Evolutionary conservation across 2,329 filamentous ascomycete genomes (phyloP), one percentile per base, ranked within the genome.

Genomic region (Colletotrichum tofieldiae): DNA sequence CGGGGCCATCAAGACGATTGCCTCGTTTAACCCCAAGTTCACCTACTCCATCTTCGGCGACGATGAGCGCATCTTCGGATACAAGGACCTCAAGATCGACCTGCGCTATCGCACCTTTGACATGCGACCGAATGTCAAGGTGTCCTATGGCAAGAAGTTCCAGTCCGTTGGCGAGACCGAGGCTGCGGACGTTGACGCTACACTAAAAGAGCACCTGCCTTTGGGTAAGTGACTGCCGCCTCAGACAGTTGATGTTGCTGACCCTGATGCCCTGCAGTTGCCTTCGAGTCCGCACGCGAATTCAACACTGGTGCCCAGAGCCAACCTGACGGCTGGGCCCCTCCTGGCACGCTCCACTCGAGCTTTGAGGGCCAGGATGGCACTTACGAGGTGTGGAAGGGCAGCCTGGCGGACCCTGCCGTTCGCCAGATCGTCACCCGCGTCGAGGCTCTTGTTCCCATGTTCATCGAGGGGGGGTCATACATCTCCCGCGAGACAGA

Each of bases 21-120:
- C 89, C 35, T 88, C 89, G 37, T 98, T 99, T 82, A 88, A 94
- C 73, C 97, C 96, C 0, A 89, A 90, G 78, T 97, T 95, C 81
- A 98, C 96, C 23, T 98, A 98, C 82, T 86, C 94, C 1, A 93
- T 99, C 75, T 98, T 98, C 77, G 94, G 94, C 78, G 93, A 98
- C n/a, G 92, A 96, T 11, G 95, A 99, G 82, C 89, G 88, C 39
- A 96, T 98, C 75, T 95, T 97, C 77, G 96, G 96, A 47, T 98
- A 98, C 86, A 92, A 94, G 80, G 91, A 91, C 65, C 88, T 98
- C 67, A 90, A 91, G 75, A 92, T 98, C 79, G 89, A 90, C 74
- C 84, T 98, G 67, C 90, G 90, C 74, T 92, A 86, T 76, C 85
- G 90, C 79, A 88, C 89, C 20, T 88, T 86, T 80, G 93, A 98